A percentile compares a stretch with the other conserved stretches of the same genome.
Conservation (phyloP, 441 rosid genomes). For the Eutrema salsugineum region DNA sequence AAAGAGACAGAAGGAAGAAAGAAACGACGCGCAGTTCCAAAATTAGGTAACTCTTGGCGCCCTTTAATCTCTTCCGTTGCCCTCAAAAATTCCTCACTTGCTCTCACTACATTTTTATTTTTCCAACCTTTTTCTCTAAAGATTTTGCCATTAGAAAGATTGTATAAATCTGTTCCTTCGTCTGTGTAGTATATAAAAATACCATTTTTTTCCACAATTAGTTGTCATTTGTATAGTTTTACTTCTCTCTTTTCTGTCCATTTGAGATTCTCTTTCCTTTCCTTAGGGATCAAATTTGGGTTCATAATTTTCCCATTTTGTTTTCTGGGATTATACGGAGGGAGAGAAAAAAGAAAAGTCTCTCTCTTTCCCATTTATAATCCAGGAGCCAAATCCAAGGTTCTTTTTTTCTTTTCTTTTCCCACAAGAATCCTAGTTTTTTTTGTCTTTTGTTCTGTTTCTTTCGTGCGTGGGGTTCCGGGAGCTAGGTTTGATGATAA, state of each 20-base stretch:
- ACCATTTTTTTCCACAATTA: not conserved
- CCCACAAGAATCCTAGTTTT: not conserved
- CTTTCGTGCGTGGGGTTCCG: not conserved
- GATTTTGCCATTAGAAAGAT: not conserved
- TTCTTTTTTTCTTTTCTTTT: not conserved
- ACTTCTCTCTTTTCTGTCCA: not conserved
- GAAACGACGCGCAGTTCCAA: constrained; percentile 21
- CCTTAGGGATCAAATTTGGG: not conserved
- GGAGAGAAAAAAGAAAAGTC: not conserved
- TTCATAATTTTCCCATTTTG: not conserved
- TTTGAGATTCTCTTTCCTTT: not conserved
- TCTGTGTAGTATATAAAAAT: not conserved
- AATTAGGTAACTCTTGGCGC: not conserved
- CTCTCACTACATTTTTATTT: not conserved
- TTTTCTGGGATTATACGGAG: constrained; percentile 12
- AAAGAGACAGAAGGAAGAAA: not conserved
- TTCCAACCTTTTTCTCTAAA: not conserved
- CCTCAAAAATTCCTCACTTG: not conserved
- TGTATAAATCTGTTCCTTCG: not conserved
- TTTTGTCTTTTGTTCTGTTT: not conserved
- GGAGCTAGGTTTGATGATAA: constrained; percentile 29
- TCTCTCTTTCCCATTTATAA: constrained; percentile 9
- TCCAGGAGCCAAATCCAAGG: not conserved
- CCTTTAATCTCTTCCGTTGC: constrained; percentile 21
- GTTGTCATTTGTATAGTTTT: not conserved